Evolutionary conservation across 2,329 filamentous ascomycete species (phyloP), one percentile per base, ranked within the genome.

Genomic region (Pyrenophora tritici-repentis): DNA sequence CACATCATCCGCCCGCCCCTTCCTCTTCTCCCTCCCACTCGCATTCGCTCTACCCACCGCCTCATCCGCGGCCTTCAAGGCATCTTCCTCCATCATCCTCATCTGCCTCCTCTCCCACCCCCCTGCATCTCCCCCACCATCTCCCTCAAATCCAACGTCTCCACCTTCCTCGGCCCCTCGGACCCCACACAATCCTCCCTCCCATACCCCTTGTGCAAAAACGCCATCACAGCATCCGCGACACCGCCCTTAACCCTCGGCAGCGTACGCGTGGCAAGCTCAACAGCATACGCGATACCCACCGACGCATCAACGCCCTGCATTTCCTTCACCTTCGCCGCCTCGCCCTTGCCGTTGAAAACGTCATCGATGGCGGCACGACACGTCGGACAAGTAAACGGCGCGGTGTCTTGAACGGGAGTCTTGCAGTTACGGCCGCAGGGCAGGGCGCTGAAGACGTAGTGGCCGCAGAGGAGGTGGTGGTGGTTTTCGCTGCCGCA

Each of bases 381-480:
- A 29, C 59, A 61, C 8, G 35, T 37, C 9, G 48, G 47, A 46
- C 60, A 61, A 10, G 36, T 35, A 41, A 63, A 63, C 0, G 44
- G 43, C 5, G 20, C 22, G 3, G 26, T 2, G 2, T 3, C 26
- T 12, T 12, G 26, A 4, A 2, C 12, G 8, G 20, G 45, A 22
- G 2, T 34, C 5, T 12, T 48, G 26, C 60, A 63, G 24, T 59
- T 59, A 1, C 31, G 5, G 2, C 58, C 56, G n/a, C 58, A 63
- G 3, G 56, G 42, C 3, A 32, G 41, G 3, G 26, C 7, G 10
- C 43, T 47, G 2, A 46, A 14, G 34, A 63, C 16, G 36, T 38
- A 55, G 39, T 63, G 58, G 18, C 56, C 56, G 33, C 60, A 63
- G 1, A 47, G 31, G 18, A 63, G 54, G 17, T 42, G 44, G 36